Conservation (phyloP, 2,329 filamentous ascomycete species). For the Diatrype stigma region DNA sequence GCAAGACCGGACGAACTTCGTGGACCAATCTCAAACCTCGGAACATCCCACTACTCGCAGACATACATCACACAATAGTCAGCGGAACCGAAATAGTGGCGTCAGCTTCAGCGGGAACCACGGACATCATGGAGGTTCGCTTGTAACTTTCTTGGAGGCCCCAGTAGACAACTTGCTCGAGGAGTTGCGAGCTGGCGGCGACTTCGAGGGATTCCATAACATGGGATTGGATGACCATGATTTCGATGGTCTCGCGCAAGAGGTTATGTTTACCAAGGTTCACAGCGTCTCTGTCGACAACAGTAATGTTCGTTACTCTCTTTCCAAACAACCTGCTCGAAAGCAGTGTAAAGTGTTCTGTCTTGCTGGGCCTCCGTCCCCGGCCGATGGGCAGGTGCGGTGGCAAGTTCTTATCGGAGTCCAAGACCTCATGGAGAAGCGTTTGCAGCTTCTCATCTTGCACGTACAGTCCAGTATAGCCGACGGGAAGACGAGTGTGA, state of each 20-base stretch:
- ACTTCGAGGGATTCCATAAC: conserved; percentile 65
- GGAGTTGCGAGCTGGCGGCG: conserved; percentile 56
- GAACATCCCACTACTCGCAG: conserved; percentile 49
- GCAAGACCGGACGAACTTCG: conserved; percentile 76
- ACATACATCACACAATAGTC: conserved; percentile 69
- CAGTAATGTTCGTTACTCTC: conserved; percentile 56
- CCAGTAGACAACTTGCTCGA: conserved; percentile 68
- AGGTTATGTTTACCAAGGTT: conserved; percentile 68
- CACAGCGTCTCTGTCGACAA: conserved; percentile 62
- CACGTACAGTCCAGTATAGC: conserved; percentile 40
- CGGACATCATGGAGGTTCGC: conserved; percentile 33
- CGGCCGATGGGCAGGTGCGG: conserved; percentile 48
- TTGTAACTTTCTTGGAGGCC: conserved; percentile 62
- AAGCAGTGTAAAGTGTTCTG: conserved; percentile 62
- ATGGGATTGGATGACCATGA: conserved; percentile 71
- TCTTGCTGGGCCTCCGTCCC: conserved; percentile 55
- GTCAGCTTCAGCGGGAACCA: conserved; percentile 34
- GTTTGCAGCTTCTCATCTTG: conserved; percentile 63
- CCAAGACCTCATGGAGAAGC: conserved; percentile 63
- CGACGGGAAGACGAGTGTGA: conserved; percentile 36
- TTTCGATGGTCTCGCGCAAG: conserved; percentile 66
- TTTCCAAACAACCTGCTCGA: conserved; percentile 48
- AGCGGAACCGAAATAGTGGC: conserved; percentile 59
- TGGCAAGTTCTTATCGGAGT: conserved; percentile 63
- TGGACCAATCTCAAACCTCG: conserved; percentile 53